Base-by-base conservation (phyloP, 2,329 filamentous ascomycete species). In the Tolypocladium pustulatum region DNA sequence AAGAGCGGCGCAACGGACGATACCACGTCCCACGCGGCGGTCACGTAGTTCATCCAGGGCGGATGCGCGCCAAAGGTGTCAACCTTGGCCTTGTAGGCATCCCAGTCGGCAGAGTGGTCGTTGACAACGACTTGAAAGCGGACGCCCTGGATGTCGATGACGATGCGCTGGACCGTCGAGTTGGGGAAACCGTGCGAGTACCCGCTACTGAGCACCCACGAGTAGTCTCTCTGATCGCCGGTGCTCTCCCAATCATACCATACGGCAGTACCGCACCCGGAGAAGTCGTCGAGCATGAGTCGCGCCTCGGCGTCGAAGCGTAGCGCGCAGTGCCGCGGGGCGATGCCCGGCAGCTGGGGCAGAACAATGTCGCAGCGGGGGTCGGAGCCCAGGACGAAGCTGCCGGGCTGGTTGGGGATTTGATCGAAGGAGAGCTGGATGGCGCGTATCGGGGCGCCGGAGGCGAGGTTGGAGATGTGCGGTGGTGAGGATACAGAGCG, bases 241-340 rank as follows among this genome's bases (percentile, higher is more conserved):
- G 65, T 70, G 63, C 72, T 71, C 58, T 70, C 69, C 69, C 71
- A 73, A 58, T 75, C 73, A 64, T 73, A 75, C 74, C 74, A 76
- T 36, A 76, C 73, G 55, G 74, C 70, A 1, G 74, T 76, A 17
- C 74, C 74, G 22, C 56, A 38, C 40, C 66, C 66, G 2, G 73
- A 75, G 52, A 70, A 71, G 64, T 76, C 74, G 56, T 71, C 68
- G 10, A 76, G 69, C 4, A 74, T 65, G 41, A 76, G 69, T 34
- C 74, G 65, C 20, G 67, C 68, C 57, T 73, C 68, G 25, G 67
- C 67, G 62, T 76, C 74, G 55, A 76, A 76, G 63, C 71, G 68
- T 57, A 76, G 41, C 53, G 67, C 65, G 66, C 73, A 75, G 64
- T 76, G 74, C 56, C 67, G 67, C 13, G 69, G 62, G 12, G 70